These are phyloP conservation scores for Fusarium anguioides DNA, from an alignment of 2,329 filamentous ascomycete species.

Conservation along the genomic window DNA sequence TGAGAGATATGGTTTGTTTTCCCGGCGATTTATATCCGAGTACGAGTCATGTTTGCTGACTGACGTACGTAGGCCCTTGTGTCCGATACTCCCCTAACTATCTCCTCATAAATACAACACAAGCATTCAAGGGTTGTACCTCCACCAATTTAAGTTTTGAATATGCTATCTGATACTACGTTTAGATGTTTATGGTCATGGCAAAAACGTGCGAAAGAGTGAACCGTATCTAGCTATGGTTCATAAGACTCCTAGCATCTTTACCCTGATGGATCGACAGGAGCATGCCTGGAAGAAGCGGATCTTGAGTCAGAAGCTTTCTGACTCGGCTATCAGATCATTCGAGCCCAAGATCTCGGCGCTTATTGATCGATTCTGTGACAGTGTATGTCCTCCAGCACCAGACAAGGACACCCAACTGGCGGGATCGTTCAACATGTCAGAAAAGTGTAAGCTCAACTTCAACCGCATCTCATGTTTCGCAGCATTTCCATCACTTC, in stretches of 20 bases:
- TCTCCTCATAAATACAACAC: not conserved
- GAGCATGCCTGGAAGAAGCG: conserved; percentile 7
- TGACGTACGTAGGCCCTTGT: not conserved
- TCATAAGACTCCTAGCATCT: conserved; percentile 1
- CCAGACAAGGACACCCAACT: not conserved
- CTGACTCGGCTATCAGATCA: conserved; percentile 1
- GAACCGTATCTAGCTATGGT: conserved; percentile 1
- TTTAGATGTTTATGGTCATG: conserved; percentile 1
- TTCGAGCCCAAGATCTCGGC: conserved; percentile 1
- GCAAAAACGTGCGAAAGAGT: conserved; percentile 2
- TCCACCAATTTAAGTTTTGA: fast-evolving
- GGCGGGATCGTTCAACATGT: not conserved
- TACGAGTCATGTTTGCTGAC: not conserved
- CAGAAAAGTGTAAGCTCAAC: not conserved
- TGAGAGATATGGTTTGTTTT: conserved; percentile 47
- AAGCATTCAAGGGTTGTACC: not conserved
- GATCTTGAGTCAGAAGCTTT: conserved; percentile 8
- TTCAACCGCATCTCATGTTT: too few relatives aligned
- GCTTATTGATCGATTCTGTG: conserved; percentile 1
- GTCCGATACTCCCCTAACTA: conserved; percentile 6
- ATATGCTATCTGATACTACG: not conserved
- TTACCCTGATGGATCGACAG: conserved; percentile 5
- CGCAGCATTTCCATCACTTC: too few relatives aligned
- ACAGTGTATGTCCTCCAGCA: not conserved
- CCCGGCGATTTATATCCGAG: not conserved